Percentiles rank a stretch among this genome's conserved stretches.
Conservation (phyloP, 768 basidiomycete species). For the Podaxis carcinomalis region DNA sequence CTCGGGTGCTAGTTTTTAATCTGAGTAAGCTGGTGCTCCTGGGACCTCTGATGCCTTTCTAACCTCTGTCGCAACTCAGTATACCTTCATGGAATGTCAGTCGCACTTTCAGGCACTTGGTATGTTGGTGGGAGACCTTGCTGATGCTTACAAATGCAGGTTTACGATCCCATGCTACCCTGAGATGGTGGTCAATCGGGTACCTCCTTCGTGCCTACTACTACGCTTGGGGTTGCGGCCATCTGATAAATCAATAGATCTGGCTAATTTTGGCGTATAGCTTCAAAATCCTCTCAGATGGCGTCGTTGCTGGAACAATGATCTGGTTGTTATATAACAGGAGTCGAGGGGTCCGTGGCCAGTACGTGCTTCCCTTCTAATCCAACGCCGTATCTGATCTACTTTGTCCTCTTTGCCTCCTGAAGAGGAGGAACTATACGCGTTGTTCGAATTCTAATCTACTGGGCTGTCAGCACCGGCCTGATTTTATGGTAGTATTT, state of each 20-base stretch:
- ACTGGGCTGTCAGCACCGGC: constrained; percentile 3
- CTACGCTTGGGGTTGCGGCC: background rate
- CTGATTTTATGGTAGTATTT: background rate
- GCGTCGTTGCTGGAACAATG: constrained; percentile 2
- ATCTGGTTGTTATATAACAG: background rate
- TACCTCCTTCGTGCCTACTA: background rate
- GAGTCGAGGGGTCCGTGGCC: background rate
- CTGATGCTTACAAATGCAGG: background rate
- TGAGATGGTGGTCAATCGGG: background rate
- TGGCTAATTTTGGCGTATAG: background rate
- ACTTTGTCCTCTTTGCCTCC: background rate
- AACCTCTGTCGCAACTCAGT: background rate
- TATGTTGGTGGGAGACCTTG: too few species aligned
- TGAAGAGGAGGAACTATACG: background rate
- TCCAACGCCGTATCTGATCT: background rate
- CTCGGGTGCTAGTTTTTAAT: background rate
- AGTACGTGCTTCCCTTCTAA: background rate
- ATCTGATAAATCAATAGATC: background rate
- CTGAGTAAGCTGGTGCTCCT: background rate
- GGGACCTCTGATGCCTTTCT: background rate
- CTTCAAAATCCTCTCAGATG: constrained; percentile 6
- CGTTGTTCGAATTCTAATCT: background rate
- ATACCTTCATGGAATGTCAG: constrained; percentile 1
- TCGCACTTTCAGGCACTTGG: background rate
- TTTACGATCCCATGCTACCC: background rate